phyloP scores from a whole-genome alignment of 306 rosid species.

The Gleditsia sinensis region DNA sequence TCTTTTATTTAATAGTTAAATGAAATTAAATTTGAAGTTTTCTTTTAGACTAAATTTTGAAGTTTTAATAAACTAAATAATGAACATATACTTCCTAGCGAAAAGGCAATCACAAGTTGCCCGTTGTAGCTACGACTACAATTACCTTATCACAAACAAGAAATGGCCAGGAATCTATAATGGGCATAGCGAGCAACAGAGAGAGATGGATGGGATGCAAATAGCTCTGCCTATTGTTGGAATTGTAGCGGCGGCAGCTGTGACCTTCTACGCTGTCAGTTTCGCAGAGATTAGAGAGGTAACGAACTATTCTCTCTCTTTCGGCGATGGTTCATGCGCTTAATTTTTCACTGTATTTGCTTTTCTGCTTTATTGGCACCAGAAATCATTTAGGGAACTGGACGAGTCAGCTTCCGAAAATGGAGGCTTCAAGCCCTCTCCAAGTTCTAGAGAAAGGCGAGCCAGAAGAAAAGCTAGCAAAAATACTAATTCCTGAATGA shows the following conservation, averaged over 20 bases:
- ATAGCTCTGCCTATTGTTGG: slow-evolving; percentile 66
- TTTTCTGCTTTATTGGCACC: not conserved
- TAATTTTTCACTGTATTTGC: no score
- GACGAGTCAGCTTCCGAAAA: slow-evolving; percentile 50
- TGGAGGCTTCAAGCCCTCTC: slow-evolving; percentile 54
- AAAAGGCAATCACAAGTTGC: slow-evolving; percentile 21
- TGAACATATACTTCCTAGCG: not conserved
- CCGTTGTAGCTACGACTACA: not conserved
- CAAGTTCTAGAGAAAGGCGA: slow-evolving; percentile 60
- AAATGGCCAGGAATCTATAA: not conserved
- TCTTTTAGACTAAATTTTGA: no score
- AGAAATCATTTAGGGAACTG: slow-evolving; percentile 66
- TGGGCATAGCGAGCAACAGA: not conserved
- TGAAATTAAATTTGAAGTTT: no score
- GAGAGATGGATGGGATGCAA: slow-evolving; percentile 56
- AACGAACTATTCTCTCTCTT: not conserved
- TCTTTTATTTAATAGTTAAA: no score
- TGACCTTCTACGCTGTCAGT: slow-evolving; percentile 77
- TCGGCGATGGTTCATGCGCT: not conserved
- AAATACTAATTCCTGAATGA: slow-evolving; percentile 2
- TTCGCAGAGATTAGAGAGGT: slow-evolving; percentile 73
- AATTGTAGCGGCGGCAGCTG: slow-evolving; percentile 73
- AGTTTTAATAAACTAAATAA: no score
- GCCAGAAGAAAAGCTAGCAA: slow-evolving; percentile 72
- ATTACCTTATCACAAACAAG: not conserved